Percentiles rank a stretch among this genome's conserved stretches.
phyloP scores from a whole-genome alignment of 495 filamentous ascomycete species.

The Trichoderma gamsii region DNA sequence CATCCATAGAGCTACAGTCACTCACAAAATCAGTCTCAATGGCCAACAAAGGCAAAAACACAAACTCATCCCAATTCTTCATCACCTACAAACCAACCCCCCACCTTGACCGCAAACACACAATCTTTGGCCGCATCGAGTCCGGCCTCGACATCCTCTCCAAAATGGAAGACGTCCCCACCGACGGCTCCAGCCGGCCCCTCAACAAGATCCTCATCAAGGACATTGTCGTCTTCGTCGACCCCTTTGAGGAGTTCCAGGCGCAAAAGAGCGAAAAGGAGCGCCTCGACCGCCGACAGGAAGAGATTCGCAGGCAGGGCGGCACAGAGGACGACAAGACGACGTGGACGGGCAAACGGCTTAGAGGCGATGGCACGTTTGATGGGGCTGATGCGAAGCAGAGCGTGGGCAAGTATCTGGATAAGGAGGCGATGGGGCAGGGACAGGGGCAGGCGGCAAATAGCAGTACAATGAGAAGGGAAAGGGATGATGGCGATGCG shows the following conservation, averaged over 20 bases:
- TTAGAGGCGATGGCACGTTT: conserved; percentile 54
- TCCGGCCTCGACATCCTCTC: conserved; percentile 67
- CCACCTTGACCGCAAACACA: conserved; percentile 91
- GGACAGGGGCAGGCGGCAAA: conserved; percentile 25
- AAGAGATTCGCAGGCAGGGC: conserved; percentile 42
- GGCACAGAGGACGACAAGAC: conserved; percentile 73
- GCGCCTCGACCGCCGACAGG: conserved; percentile 44
- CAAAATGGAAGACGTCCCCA: conserved; percentile 65
- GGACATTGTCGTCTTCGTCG: conserved; percentile 81
- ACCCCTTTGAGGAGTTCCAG: conserved; percentile 91
- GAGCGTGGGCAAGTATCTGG: conserved; percentile 76
- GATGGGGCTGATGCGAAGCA: conserved; percentile 38
- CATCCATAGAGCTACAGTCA: not conserved
- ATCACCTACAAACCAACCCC: conserved; percentile 75
- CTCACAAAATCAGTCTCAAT: conserved; percentile 53
- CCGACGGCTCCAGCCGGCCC: conserved; percentile 63
- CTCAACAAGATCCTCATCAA: conserved; percentile 69
- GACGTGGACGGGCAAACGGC: conserved; percentile 87
- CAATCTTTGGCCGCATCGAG: conserved; percentile 85
- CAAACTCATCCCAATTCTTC: conserved; percentile 94
- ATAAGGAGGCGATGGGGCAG: conserved; percentile 42
- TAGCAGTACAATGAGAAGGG: conserved; percentile 32
- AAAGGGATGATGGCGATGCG: conserved; percentile 47
- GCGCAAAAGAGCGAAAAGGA: conserved; percentile 54
- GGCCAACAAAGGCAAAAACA: conserved; percentile 98